These are phyloP conservation scores for Telopea speciosissima DNA, from an alignment of 177 flowering plant genomes.

Conservation along the genomic window DNA sequence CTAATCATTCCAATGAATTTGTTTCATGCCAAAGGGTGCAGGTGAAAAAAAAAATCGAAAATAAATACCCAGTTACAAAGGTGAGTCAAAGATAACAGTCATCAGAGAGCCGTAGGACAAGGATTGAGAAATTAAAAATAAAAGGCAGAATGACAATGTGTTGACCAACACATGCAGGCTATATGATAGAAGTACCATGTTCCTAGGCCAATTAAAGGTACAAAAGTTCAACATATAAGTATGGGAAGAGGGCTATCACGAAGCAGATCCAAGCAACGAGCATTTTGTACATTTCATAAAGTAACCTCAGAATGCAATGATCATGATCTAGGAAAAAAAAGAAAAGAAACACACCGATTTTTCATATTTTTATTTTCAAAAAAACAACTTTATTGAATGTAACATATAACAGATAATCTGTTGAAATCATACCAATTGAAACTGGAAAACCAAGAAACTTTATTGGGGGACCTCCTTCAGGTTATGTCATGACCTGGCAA, in stretches of 20 bases:
- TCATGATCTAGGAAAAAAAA: background rate
- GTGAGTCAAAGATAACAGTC: background rate
- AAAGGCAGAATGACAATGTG: background rate
- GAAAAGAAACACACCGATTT: background rate
- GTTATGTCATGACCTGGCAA: no score
- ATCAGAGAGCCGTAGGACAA: background rate
- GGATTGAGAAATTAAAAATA: background rate
- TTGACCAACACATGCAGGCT: background rate
- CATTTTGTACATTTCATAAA: background rate
- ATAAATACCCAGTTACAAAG: background rate
- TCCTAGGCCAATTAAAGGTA: background rate
- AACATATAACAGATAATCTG: background rate
- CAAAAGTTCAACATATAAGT: background rate
- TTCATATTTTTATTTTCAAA: no score
- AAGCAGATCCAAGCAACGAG: background rate
- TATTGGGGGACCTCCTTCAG: no score
- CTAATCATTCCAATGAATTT: background rate
- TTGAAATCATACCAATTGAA: background rate
- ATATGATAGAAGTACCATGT: background rate
- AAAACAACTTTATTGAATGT: background rate
- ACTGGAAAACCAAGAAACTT: background rate
- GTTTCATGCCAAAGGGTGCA: background rate
- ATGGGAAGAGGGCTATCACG: background rate
- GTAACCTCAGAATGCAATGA: background rate
- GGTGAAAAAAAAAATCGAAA: background rate